A percentile compares a stretch with the other conserved stretches of the same genome.
Evolutionary conservation across 768 basidiomycete species (phyloP).

Genomic region (Rhizopogon sp.): DNA sequence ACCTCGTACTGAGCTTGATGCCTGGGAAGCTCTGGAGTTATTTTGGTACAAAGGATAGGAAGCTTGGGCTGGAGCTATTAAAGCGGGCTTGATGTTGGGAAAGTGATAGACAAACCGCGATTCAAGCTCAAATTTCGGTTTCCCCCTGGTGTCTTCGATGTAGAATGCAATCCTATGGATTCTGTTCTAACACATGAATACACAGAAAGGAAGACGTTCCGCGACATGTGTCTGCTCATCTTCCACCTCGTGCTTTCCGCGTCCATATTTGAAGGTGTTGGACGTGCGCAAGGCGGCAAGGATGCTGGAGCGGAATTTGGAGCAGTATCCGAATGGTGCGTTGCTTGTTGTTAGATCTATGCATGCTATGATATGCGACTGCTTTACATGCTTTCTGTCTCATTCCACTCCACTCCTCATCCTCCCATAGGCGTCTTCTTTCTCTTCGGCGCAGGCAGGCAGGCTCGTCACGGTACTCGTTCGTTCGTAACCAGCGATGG

Average conservation of each 20-base stretch:
- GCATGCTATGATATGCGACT: too few relatives aligned
- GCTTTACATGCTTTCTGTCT: too few relatives aligned
- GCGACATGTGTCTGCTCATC: conserved; percentile 83
- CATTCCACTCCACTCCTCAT: too few relatives aligned
- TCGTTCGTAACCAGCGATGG: too few relatives aligned
- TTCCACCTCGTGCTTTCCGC: conserved; percentile 86
- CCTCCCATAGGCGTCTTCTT: too few relatives aligned
- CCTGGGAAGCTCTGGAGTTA: conserved; percentile 83
- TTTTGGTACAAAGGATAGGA: conserved; percentile 89
- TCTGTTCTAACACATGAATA: not conserved
- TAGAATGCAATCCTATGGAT: too few relatives aligned
- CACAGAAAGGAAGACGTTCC: conserved; percentile 68
- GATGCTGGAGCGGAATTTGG: conserved; percentile 80
- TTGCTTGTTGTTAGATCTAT: conserved; percentile 1
- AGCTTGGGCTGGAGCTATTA: conserved; percentile 54
- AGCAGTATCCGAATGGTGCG: conserved; percentile 69
- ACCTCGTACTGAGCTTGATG: conserved; percentile 79
- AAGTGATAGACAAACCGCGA: conserved; percentile 32
- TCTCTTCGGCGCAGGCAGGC: too few relatives aligned
- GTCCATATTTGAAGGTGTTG: conserved; percentile 71
- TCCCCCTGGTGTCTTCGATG: too few relatives aligned
- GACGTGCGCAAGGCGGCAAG: conserved; percentile 69
- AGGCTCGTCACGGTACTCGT: too few relatives aligned
- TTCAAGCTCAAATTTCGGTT: too few relatives aligned
- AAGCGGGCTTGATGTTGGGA: conserved; percentile 69